Conservation (phyloP, 2,329 filamentous ascomycete genomes). For the Clarireedia paspali region DNA sequence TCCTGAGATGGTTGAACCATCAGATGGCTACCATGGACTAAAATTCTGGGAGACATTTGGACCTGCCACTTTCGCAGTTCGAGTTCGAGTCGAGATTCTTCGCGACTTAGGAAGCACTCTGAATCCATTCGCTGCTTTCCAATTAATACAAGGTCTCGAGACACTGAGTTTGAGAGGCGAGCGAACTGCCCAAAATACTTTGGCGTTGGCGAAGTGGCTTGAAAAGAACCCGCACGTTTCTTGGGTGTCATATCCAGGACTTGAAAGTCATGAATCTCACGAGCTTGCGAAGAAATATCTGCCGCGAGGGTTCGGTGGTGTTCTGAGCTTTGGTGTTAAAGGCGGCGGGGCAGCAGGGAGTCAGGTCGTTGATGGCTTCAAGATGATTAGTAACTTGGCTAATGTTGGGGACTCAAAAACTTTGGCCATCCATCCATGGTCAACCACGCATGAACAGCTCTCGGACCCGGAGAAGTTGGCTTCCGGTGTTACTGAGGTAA, state of each 20-base stretch:
- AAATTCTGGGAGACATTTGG: constrained; percentile 95
- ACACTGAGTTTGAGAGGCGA: constrained; percentile 82
- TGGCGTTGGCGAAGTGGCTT: constrained; percentile 73
- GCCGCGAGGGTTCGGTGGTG: constrained; percentile 76
- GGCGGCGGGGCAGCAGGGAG: constrained; percentile 76
- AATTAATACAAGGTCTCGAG: constrained; percentile 81
- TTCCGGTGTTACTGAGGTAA: constrained; percentile 73
- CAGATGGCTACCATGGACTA: constrained; percentile 83
- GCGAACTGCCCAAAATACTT: constrained; percentile 76
- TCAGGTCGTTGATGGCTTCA: constrained; percentile 88
- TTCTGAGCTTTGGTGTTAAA: constrained; percentile 89
- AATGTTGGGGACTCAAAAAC: constrained; percentile 97
- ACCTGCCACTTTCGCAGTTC: constrained; percentile 70
- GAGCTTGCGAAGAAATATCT: constrained; percentile 79
- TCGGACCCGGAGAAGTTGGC: constrained; percentile 69
- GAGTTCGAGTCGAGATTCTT: constrained; percentile 80
- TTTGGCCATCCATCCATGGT: constrained; percentile 90
- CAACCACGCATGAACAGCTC: constrained; percentile 90
- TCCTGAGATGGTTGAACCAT: constrained; percentile 85
- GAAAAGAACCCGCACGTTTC: constrained; percentile 74
- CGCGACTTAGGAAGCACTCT: constrained; percentile 77
- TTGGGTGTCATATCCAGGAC: constrained; percentile 91
- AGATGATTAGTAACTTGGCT: constrained; percentile 89
- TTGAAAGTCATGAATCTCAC: constrained; percentile 75
- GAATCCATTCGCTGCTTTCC: constrained; percentile 88